These are phyloP conservation scores for Scleroderma bovista DNA, from an alignment of 768 basidiomycete species.

Conservation along the genomic window DNA sequence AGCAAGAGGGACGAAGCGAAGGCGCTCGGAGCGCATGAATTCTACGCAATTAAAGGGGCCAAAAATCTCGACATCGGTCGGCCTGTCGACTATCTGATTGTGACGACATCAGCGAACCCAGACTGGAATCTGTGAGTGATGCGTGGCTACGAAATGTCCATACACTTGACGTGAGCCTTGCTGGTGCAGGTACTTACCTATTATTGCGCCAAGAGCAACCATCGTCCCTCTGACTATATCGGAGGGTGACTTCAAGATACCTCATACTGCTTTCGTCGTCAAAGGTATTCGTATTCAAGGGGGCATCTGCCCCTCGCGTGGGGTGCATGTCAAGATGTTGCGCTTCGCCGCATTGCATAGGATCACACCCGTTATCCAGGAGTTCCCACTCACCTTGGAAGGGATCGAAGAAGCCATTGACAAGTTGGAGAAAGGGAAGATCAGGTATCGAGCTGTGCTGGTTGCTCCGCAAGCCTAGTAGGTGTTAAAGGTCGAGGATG, in stretches of 20 bases:
- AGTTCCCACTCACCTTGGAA: conserved; percentile 26
- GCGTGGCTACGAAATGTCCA: not conserved
- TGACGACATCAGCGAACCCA: conserved; percentile 26
- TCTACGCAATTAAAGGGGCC: conserved; percentile 25
- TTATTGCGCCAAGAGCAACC: conserved; percentile 18
- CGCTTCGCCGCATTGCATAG: conserved; percentile 28
- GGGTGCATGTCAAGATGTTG: conserved; percentile 27
- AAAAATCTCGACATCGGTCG: conserved; percentile 21
- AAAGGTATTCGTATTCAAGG: conserved; percentile 24
- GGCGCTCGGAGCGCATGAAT: conserved; percentile 31
- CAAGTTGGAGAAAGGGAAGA: conserved; percentile 17
- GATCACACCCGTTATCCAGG: conserved; percentile 25
- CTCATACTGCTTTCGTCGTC: conserved; percentile 11
- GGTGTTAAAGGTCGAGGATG: not conserved
- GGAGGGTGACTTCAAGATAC: conserved; percentile 15
- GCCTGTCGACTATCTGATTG: conserved; percentile 26
- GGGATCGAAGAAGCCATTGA: conserved; percentile 27
- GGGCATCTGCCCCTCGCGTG: conserved; percentile 17
- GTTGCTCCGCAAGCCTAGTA: conserved; percentile 3
- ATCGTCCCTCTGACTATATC: conserved; percentile 25
- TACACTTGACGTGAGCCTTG: not conserved
- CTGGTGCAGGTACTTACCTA: conserved; percentile 18
- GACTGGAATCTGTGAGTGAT: conserved; percentile 27
- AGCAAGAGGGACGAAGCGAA: conserved; percentile 29
- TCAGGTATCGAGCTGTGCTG: conserved; percentile 31